Evolutionary conservation across 2,329 filamentous ascomycete species (phyloP).

Genomic region (Beauveria sp.): DNA sequence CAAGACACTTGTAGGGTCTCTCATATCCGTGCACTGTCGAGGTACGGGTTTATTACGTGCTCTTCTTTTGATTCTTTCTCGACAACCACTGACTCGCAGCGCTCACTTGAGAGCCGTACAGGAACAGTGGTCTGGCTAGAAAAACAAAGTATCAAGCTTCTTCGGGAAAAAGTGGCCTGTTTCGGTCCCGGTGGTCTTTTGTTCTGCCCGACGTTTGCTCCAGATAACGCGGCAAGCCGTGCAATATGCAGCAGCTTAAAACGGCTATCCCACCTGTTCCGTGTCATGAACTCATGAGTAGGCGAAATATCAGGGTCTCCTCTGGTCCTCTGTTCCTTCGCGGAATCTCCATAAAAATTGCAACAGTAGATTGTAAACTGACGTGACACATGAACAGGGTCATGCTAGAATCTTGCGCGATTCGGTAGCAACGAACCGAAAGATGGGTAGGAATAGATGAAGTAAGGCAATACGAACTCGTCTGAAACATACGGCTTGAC

Average conservation of each 20-base stretch:
- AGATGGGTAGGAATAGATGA: background rate
- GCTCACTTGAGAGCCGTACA: conserved; percentile 37
- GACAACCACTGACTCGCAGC: too few relatives aligned
- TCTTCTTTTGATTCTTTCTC: background rate
- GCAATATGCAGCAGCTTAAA: conserved; percentile 53
- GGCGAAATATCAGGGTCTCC: background rate
- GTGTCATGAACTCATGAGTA: conserved; percentile 1
- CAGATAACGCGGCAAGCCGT: conserved; percentile 52
- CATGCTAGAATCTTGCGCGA: background rate
- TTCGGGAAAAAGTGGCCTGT: conserved; percentile 39
- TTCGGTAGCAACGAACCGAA: background rate
- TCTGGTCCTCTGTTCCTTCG: too few relatives aligned
- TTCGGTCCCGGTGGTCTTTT: conserved; percentile 45
- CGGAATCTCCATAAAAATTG: too few relatives aligned
- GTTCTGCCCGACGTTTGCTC: conserved; percentile 53
- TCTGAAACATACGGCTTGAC: too few relatives aligned
- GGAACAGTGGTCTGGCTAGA: conserved; percentile 56
- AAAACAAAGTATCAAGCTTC: conserved; percentile 50
- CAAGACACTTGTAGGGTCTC: too few relatives aligned
- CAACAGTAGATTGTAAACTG: background rate
- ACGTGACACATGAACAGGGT: background rate
- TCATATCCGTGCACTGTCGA: conserved; percentile 45
- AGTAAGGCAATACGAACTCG: too few relatives aligned
- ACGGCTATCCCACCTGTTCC: conserved; percentile 29
- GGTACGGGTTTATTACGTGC: conserved; percentile 18